Evolutionary conservation across 805 yeast genomes (phyloP), one percentile per base, ranked within the genome.

Genomic region (Saturnispora quitensis): DNA sequence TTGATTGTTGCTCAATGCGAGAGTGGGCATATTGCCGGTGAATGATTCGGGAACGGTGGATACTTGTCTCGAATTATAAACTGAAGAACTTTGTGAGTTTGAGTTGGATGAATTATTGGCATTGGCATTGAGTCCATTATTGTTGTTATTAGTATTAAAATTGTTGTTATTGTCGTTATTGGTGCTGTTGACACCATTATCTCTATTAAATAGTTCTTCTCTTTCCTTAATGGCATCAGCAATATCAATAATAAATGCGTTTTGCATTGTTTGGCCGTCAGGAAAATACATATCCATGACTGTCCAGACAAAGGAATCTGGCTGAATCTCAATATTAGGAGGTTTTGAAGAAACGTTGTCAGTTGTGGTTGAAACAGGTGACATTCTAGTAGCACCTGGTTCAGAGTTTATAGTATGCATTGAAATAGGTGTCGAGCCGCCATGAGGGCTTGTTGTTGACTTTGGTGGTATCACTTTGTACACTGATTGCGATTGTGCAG

Each of bases 221-320:
- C 35, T 24, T 47, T 38, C 35, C 36, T 38, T 20, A 17, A 18
- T 12, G 28, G 6, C 38, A 25, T 47, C 50, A 9, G 44, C 24
- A 25, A 28, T 65, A n/a, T 77, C 86, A 13, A 85, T 73, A 2
- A 84, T 63, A 31, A 86, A 71, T 0, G 91, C 84, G 47, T 84
- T 88, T 17, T 69, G 67, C 74, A 83, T 76, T 2, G 64, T 56
- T 89, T 84, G 86, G 0, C 89, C 88, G n/a, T 69, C 62, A 0
- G 89, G 87, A 60, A 69, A 86, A 58, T 74, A 76, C 20, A 68
- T 68, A 53, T 85, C 89, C 8, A 86, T 57, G 0, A 84, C 58
- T 9, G 68, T 65, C 78, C 81, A 80, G 1, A 86, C 78, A 18
- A 69, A 64, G 47, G 74, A 76, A 60, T 86, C 91, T 0, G 93